Evolutionary conservation across 352 stramenopile genomes (phyloP), one percentile per base, ranked within the genome.

Genomic region (Phytophthora macrochlamydospora): DNA sequence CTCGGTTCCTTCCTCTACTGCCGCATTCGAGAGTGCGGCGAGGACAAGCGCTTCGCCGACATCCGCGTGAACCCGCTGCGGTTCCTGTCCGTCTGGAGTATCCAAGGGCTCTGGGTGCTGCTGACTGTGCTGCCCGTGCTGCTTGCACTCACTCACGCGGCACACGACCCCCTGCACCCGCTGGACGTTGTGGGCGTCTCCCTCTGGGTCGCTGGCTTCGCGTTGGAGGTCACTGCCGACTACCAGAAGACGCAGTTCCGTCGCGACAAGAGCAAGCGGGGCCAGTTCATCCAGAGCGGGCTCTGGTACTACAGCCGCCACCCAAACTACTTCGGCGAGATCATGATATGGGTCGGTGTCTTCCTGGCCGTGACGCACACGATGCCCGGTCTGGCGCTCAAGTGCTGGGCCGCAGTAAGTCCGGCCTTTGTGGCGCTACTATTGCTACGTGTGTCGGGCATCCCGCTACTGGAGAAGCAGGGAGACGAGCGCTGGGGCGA

Each of bases 271-370:
- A 57, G 62, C 50, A 93, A 92, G 73, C 78, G 91, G 50, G 78
- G 70, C 63, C 83, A 83, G 68, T 95, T 93, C 68, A 95, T 95
- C 54, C 73, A 71, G 13, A 69, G 61, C 1, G 90, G 91, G 0
- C 72, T 97, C 3, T 97, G 91, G 91, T 60, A 67, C 51, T 96
- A 93, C 61, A 94, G 78, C 62, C 85, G 92, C 29, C 93, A 98
- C 83, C 93, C 93, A 2, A 98, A 98, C 69, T 98, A 98, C 75
- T 85, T 94, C 32, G 92, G 90, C 28, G 93, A 98, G 79, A 93
- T 98, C 51, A 55, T 90, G 29, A 92, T 97, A 73, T 98, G 92
- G 92, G 45, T 88, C 52, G 81, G 78, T n/a, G 65, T 89, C 45
- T 91, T 87, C 66, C 58, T 75, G 42, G 61, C 60, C 0, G 75